Base-by-base conservation (phyloP, 2,329 filamentous ascomycete species). In the Seiridium unicorne region DNA sequence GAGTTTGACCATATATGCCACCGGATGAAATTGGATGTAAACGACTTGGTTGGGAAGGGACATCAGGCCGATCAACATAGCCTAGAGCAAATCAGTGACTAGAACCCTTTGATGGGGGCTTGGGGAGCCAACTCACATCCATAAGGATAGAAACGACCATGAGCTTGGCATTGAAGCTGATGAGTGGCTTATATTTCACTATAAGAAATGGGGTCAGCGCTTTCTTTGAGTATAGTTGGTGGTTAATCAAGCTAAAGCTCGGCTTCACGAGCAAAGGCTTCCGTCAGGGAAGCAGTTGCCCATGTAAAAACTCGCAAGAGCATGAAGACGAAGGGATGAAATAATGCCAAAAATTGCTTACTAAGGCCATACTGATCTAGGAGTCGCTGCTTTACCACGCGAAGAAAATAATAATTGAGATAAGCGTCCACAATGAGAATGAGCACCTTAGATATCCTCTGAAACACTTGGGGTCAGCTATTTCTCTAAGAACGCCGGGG, bases 371-470 rank as follows among this genome's bases (percentile, higher is more conserved):
- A 70, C 54, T 82, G 78, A 44, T 75, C 72, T 13, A 84, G 71
- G 0, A 84, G 75, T 2, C 79, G 75, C 4, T 71, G 69, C 63
- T 81, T 78, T 38, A 84, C 81, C 0, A 71, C 75, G 4, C 69
- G 65, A 3, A 85, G 71, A 64, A 85, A 85, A 63, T 82, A 83
- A 67, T 73, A 78, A 60, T 85, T 85, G n/a, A 85, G 74, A 0
- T 65, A 69, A 1, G 74, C 79, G 60, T 85, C 82, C 5, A 84
- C 73, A 1, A 82, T 54, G 3, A 83, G 68, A 62, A 84, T 83
- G 3, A 85, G 71, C 1, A 78, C 73, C 62, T 85, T 85, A 11
- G 81, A 81, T 34, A 77, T 70, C 32, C 81, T 77, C 18, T 26
- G 18, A 26, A 26, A 26, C 18, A 26, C 18, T 26, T 26, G 18